Base-by-base conservation (phyloP, 202 grass and related monocot species). In the Schoenoplectus tabernaemontani region DNA sequence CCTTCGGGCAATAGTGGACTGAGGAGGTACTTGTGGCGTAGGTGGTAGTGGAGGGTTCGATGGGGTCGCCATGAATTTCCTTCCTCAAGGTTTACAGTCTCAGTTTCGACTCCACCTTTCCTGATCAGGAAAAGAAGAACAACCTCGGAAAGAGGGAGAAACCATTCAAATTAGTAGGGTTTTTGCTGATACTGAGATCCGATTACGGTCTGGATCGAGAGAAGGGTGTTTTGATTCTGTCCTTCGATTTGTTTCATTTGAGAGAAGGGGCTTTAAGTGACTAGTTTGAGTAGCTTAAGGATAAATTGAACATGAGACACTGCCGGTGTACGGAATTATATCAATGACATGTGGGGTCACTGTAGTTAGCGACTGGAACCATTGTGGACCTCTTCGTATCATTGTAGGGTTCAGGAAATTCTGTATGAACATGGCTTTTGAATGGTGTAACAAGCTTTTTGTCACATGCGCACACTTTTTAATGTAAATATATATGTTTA, bases 1-100 rank as follows among this genome's bases (percentile, higher is more conserved):
- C 13, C 69, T 76, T 50, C 68, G 84, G 2, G 77, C 63, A 26
- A 56, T 73, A 4, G 85, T 63, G 15, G 82, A 13, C 17, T 78
- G 76, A 32, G 81, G 60, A 16, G 82, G 82, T 1, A 67, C 34
- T 6, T 69, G 74, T 3, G 81, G 86, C 0, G 72, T 42, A 5
- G 63, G 75, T 0, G 57, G 73, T 51, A 50, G 57, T 15, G 47
- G 47, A 0, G 73, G 32, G 7, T 85, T 41, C 7, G 65, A 37
- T 9, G 73, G 2, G 4, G 81, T 28, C 26, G 46, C 56, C 82
- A 85, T 85, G 59, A 48, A 44, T 60, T 61, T 59, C 37, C 57
- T 28, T 30, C n/a, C 44, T 9, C 6, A 78, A n/a, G n/a, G n/a
- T n/a, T 77, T 19, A 38, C 37, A 56, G 0, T 76, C 67, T 16